Evolutionary conservation across 352 stramenopile species (phyloP).

Genomic region (Ophiocytium majus): DNA sequence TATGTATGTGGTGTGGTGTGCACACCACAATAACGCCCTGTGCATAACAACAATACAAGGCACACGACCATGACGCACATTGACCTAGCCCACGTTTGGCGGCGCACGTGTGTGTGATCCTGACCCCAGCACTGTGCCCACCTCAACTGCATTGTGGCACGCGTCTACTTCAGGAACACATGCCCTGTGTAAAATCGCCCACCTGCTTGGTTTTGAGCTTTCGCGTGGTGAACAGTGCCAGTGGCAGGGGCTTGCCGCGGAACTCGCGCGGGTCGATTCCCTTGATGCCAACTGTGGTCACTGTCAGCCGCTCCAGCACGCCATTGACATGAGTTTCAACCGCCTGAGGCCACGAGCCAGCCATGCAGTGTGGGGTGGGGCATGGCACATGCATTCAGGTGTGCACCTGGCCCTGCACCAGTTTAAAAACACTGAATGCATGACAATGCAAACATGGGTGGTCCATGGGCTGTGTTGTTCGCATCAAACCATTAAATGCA

Average conservation of each 20-base stretch:
- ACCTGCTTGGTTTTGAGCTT: constrained; percentile 63
- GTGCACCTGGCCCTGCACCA: too few species aligned
- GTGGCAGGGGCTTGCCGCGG: constrained; percentile 58
- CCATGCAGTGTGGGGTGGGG: too few species aligned
- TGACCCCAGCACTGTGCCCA: not conserved
- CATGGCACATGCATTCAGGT: too few species aligned
- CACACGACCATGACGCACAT: not conserved
- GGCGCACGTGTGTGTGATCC: not conserved
- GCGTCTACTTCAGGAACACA: not conserved
- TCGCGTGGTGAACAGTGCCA: constrained; percentile 62
- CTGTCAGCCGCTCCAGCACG: constrained; percentile 55
- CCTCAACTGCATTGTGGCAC: not conserved
- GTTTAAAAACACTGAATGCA: too few species aligned
- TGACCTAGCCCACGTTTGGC: not conserved
- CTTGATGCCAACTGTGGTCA: constrained; percentile 67
- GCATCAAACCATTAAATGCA: too few species aligned
- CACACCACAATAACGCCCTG: too few species aligned
- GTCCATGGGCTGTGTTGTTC: too few species aligned
- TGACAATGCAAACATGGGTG: too few species aligned
- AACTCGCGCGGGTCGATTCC: constrained; percentile 61
- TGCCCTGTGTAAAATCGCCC: not conserved
- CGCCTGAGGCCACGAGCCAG: too few species aligned
- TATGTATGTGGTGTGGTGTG: too few species aligned
- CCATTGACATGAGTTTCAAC: constrained; percentile 28
- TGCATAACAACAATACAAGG: too few species aligned